Base-by-base conservation (phyloP, 495 filamentous ascomycete genomes). In the Penicillium cataractarum region DNA sequence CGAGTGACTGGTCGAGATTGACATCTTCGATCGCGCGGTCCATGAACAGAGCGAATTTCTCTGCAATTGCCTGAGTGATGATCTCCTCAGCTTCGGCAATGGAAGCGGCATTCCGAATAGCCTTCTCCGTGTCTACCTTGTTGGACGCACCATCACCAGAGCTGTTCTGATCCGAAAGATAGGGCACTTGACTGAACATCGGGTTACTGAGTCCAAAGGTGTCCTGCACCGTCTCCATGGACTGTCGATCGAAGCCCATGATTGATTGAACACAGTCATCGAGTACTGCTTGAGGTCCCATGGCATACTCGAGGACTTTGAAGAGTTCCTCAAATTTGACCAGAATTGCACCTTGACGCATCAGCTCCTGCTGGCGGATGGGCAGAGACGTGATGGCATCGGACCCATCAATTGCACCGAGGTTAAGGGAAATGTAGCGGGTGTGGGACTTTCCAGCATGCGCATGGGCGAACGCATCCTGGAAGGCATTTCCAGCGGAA, bases 241-340 rank as follows among this genome's bases (percentile, higher is more conserved):
- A 52, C 26, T 52, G 15, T 19, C 49, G 49, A 19, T 52, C 49
- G 21, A 31, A 52, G 49, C 49, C 49, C 49, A 52, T 52, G 24
- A 52, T 52, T 2, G 49, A 52, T 22, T 52, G 49, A 2, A 32
- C 29, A 12, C 49, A 52, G 26, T 12, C 27, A 32, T 52, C 49
- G 6, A 52, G 29, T 3, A 27, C 24, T 9, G 49, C 49, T 4
- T 52, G 49, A 52, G 49, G 49, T 2, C 49, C 49, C 49, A 52
- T 52, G 26, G 49, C 49, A 52, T 52, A 52, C 49, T 52, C 49
- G 27, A 52, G 49, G 49, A 52, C 49, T 12, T 52, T 52, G 24
- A 52, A 52, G 49, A 52, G 49, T 21, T 52, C 49, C 49, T 52
- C 49, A n/a, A 52, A 52, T 52, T 52, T 52, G 49, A 52, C 49